Evolutionary conservation across 1,139 yeast species (phyloP).

Genomic region (Hansenula sp.): DNA sequence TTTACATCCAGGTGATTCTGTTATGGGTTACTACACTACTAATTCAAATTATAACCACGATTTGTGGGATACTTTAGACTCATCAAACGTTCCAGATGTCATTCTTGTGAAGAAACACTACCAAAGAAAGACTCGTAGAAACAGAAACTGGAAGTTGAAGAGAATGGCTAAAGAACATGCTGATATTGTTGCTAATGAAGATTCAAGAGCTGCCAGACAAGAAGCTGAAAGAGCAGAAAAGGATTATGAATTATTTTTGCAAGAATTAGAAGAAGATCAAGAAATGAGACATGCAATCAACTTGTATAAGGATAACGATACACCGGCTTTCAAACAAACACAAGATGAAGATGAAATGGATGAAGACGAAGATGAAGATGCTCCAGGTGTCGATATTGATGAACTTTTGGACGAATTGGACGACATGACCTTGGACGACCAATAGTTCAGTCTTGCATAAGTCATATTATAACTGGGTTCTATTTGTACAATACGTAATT

Average conservation of each 20-base stretch:
- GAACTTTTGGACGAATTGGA: conserved; percentile 89
- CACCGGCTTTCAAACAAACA: conserved; percentile 21
- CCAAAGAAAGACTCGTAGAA: conserved; percentile 72
- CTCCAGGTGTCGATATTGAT: conserved; percentile 73
- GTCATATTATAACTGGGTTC: no score
- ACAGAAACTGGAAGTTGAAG: conserved; percentile 92
- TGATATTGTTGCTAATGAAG: conserved; percentile 76
- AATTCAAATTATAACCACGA: conserved; percentile 87
- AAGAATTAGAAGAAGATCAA: conserved; percentile 94
- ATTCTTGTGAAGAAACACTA: conserved; percentile 88
- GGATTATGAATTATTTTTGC: conserved; percentile 94
- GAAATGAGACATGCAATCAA: conserved; percentile 91
- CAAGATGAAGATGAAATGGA: conserved; percentile 33
- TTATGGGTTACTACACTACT: conserved; percentile 79
- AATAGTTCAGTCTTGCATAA: no score
- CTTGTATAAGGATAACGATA: conserved; percentile 64
- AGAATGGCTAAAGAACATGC: conserved; percentile 96
- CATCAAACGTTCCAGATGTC: conserved; percentile 76
- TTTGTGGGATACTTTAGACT: conserved; percentile 64
- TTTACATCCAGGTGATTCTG: conserved; percentile 94
- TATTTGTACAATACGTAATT: no score
- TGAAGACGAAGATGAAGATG: conserved; percentile 64
- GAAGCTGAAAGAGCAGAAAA: conserved; percentile 90
- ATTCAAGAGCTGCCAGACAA: conserved; percentile 76
- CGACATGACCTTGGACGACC: conserved; percentile 74